phyloP scores from a whole-genome alignment of 2,329 filamentous ascomycete genomes.

The Karstenula rhodostoma region DNA sequence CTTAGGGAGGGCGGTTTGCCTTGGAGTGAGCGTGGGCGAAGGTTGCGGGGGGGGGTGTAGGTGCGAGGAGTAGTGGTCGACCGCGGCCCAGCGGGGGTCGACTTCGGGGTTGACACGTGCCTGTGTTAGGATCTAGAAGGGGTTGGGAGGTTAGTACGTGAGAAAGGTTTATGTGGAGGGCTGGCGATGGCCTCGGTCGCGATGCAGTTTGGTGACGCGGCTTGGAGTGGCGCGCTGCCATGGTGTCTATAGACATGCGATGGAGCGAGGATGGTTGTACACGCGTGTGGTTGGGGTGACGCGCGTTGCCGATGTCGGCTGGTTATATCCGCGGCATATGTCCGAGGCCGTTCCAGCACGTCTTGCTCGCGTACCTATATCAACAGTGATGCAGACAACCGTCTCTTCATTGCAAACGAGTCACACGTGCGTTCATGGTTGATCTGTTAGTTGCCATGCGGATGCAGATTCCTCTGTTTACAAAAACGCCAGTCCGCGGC shows the following conservation, averaged over 20 bases:
- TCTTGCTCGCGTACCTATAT: not conserved
- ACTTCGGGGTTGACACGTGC: slow-evolving; percentile 33
- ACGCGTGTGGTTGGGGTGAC: not conserved
- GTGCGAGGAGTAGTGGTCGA: slow-evolving; percentile 49
- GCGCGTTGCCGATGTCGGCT: not conserved
- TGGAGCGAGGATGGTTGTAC: not conserved
- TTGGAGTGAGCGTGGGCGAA: too few relatives aligned
- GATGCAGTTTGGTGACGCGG: not conserved
- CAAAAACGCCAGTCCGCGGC: too few relatives aligned
- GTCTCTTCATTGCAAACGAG: too few relatives aligned
- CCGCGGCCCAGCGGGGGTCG: slow-evolving; percentile 49
- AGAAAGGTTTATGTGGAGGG: not conserved
- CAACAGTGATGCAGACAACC: too few relatives aligned
- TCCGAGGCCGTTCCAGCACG: not conserved
- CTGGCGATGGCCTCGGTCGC: not conserved
- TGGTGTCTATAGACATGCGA: not conserved
- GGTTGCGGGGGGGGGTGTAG: slow-evolving; percentile 40
- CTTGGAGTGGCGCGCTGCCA: not conserved
- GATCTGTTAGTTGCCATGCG: too few relatives aligned
- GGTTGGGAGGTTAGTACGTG: not conserved
- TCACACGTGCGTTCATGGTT: too few relatives aligned
- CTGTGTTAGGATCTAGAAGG: too few relatives aligned
- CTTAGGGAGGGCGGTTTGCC: slow-evolving; percentile 55
- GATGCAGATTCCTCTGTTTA: too few relatives aligned
- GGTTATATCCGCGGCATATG: not conserved